Evolutionary conservation across 2,329 filamentous ascomycete species (phyloP), one percentile per base, ranked within the genome.

Genomic region (Fusarium sp.): DNA sequence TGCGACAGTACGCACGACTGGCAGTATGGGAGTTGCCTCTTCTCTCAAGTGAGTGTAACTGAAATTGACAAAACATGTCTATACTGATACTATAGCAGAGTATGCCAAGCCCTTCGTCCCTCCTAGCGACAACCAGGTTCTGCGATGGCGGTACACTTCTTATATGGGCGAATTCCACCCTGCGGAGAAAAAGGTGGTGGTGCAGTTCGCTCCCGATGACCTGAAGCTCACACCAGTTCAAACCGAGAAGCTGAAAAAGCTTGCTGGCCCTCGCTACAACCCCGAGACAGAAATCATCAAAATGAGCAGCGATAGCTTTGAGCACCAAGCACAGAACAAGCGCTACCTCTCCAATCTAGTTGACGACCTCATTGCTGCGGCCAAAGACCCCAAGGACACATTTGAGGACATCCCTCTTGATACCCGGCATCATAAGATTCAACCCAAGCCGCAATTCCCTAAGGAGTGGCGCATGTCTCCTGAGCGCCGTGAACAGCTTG

Each of bases 1-100:
- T 96, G 81, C 90, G 96, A 85, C 91, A 98, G 79, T 98, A 98
- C 82, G 92, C 93, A 54, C 90, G 96, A 59, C 87, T 98, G 76
- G 91, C 93, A 52, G 94, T 95, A 31, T 99, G 96, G 95, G 96
- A 99, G 83, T 94, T 99, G 92, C 96, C 96, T 15, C 85, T 98
- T 72, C 86, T 99, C 69, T 90, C 92, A 66, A 93, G 95, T 98
- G 89, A 82, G 94, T 87, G 31, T 22, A 20, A 54, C 24, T 31
- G 24, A 47, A 54, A 24, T 39, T 39, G 36, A 22, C n/a, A 59
- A n/a, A 61, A 51, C 55, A 49, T 48, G 33, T 10, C 26, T 31
- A 44, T 67, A 61, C 57, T 75, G 59, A 74, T 61, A 47, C n/a
- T 45, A 44, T 63, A 44, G 56, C 79, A 98, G 94, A 96, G 81